Conservation (phyloP, 306 rosid genomes). For the Fagus sylvatica region DNA sequence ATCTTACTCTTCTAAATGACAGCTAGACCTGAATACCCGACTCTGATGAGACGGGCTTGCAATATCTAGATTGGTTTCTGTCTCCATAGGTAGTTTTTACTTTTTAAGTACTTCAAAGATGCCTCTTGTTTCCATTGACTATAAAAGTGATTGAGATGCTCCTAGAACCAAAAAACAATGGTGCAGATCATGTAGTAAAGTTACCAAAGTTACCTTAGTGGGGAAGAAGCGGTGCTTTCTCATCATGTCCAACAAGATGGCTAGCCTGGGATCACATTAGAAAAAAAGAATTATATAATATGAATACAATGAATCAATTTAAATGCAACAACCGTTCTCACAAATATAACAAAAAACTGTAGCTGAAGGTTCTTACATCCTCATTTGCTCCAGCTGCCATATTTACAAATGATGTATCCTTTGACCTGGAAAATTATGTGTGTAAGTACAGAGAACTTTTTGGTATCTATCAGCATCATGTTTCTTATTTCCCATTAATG, state of each 20-base stretch:
- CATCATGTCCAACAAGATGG: neutral
- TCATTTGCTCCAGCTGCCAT: constrained; percentile 12
- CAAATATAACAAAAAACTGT: neutral
- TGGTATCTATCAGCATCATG: neutral
- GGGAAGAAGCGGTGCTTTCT: constrained; percentile 8
- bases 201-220: neutral
- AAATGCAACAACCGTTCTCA: neutral
- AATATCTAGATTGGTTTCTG: neutral
- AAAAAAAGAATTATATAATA: neutral
- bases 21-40: no score
- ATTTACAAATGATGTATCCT: constrained; percentile 7
- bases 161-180: neutral
- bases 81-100: neutral
- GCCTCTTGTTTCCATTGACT: neutral
- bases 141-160: neutral
- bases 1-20: neutral
- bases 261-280: constrained; percentile 2
- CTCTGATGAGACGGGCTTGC: no score
- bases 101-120: neutral
- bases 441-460: neutral
- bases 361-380: constrained; percentile 1
- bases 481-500: neutral
- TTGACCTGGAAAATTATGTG: neutral
- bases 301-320: neutral
- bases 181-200: neutral